Conservation (phyloP, 495 filamentous ascomycete genomes). For the Aspergillus heteromorphus region DNA sequence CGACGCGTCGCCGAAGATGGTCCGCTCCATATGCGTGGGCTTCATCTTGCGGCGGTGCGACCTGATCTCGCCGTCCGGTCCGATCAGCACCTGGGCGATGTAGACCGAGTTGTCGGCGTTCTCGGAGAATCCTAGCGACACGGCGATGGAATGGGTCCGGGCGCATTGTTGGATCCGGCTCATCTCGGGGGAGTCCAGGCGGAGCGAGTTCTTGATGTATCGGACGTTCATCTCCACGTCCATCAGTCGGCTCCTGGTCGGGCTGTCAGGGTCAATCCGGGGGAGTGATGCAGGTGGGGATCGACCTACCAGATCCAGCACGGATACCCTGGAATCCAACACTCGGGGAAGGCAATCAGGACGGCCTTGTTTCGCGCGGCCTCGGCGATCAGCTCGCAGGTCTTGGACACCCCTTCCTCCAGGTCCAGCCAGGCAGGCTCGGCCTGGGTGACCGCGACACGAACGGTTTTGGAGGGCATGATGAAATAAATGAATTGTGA, state of each 20-base stretch:
- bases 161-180: conserved; percentile 35
- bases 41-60: conserved; percentile 52
- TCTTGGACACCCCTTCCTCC: conserved; percentile 41
- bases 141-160: conserved; percentile 35
- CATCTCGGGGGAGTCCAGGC: conserved; percentile 44
- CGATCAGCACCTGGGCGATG: conserved; percentile 53
- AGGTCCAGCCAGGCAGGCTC: conserved; percentile 55
- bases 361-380: conserved; percentile 45
- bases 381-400: conserved; percentile 45
- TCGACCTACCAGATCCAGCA: conserved; percentile 50
- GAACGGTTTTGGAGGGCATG: conserved; percentile 5
- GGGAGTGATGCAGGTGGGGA: not conserved
- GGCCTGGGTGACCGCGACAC: conserved; percentile 46
- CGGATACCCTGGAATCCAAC: conserved; percentile 54
- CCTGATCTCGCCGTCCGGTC: conserved; percentile 37
- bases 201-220: conserved; percentile 50
- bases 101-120: conserved; percentile 44
- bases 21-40: conserved; percentile 58
- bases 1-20: conserved; percentile 52
- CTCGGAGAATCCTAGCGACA: conserved; percentile 53
- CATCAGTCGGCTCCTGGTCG: conserved; percentile 35
- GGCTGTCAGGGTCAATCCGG: not conserved
- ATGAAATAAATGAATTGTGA: not conserved
- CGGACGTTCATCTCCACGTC: conserved; percentile 37
- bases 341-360: conserved; percentile 52